Base-by-base conservation (phyloP, 495 filamentous ascomycete genomes). In the Parathielavia appendiculata region DNA sequence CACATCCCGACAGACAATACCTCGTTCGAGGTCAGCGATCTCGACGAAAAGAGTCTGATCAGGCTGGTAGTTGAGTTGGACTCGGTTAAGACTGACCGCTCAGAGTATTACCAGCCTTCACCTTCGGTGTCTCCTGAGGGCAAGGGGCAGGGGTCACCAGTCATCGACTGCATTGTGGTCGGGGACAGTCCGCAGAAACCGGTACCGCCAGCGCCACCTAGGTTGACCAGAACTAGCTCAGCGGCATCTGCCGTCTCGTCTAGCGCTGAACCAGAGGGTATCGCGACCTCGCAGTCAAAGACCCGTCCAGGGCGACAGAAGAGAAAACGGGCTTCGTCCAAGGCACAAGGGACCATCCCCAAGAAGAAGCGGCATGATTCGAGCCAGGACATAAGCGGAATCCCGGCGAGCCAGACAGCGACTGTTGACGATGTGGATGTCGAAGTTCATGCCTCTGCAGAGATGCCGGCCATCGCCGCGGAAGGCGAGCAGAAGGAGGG, bases 21-120 rank as follows among this genome's bases (percentile, higher is more conserved):
- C 1, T 79, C 77, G 14, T 74, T 75, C 32, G 71, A 69, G 19
- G 52, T 75, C 32, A 75, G 69, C 50, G 74, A 81, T 22, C 65
- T 62, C 11, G 78, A 79, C 53, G 76, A 80, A n/a, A 66, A 60
- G 13, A 76, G 75, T 44, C 66, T 79, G 5, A 54, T 77, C 20
- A 66, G 75, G 54, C 58, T 81, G 9, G 73, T 77, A 5, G 72
- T 74, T 39, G 76, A 79, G 45, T 54, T 77, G 13, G 78, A 80
- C 46, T 65, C 71, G 12, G 66, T 61, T 4, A 70, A 70, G 36
- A 60, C 63, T 38, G 60, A 66, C 16, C 60, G 57, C 36, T 51
- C 40, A 26, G 56, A 62, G 36, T 63, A 64, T 52, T 17, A 36
- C n/a, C 60, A 50, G 5, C 55, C 62, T 14, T 50, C 60, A 16